Conservation (phyloP, 2,329 filamentous ascomycete genomes). For the Aspergillus alliaceus region DNA sequence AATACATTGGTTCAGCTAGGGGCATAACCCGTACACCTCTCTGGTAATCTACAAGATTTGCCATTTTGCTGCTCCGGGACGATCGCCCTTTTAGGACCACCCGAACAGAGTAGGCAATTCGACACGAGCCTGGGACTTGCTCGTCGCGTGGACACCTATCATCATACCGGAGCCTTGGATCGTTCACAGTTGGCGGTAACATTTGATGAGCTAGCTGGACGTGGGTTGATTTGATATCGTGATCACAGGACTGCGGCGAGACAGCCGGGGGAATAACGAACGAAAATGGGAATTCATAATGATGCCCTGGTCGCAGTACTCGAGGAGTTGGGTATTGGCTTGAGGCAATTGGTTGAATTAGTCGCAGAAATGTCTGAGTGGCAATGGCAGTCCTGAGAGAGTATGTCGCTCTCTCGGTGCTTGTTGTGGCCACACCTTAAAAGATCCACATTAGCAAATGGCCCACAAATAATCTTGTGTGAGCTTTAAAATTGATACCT, state of each 20-base stretch:
- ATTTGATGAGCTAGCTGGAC: neutral
- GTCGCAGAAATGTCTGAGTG: neutral
- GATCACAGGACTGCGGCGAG: neutral
- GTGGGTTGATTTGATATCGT: neutral
- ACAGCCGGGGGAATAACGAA: neutral
- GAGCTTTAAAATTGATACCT: neutral
- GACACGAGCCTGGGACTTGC: neutral
- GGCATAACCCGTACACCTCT: neutral
- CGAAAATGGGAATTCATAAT: neutral
- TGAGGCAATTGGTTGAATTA: neutral
- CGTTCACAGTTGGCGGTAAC: neutral
- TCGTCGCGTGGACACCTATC: neutral
- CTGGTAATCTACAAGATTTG: neutral
- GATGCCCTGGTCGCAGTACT: neutral
- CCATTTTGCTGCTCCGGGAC: neutral
- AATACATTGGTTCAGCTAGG: accelerated
- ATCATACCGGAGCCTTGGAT: neutral
- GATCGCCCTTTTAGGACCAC: neutral
- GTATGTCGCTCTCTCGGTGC: neutral
- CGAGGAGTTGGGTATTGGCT: neutral
- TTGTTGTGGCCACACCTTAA: neutral
- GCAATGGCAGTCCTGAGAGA: neutral
- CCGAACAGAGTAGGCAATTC: neutral
- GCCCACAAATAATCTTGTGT: neutral
- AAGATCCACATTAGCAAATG: too few relatives aligned